Evolutionary conservation across 495 filamentous ascomycete species (phyloP).

Genomic region (Annulohypoxylon bovei): DNA sequence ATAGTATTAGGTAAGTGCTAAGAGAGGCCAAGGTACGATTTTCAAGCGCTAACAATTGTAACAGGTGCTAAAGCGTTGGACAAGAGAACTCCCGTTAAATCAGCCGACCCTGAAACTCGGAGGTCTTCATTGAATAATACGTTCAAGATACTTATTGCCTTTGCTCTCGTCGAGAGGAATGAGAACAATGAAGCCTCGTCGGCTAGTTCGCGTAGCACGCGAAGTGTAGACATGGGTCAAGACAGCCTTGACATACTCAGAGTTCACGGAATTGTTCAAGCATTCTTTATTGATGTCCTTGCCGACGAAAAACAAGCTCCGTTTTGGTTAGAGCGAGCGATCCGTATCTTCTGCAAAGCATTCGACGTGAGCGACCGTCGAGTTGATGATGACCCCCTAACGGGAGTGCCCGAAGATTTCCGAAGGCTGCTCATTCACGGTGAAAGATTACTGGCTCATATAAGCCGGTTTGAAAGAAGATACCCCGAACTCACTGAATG

Average conservation of each 20-base stretch:
- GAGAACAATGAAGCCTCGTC: conserved; percentile 59
- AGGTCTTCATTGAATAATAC: conserved; percentile 69
- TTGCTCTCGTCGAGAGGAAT: conserved; percentile 75
- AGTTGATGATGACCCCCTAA: conserved; percentile 63
- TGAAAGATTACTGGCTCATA: conserved; percentile 62
- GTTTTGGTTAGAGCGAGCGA: conserved; percentile 72
- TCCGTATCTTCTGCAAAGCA: conserved; percentile 67
- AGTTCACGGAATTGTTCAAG: conserved; percentile 82
- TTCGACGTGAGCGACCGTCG: conserved; percentile 69
- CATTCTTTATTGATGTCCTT: conserved; percentile 77
- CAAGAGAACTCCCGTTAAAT: conserved; percentile 65
- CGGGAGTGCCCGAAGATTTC: conserved; percentile 76
- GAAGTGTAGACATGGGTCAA: conserved; percentile 52
- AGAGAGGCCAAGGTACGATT: not conserved
- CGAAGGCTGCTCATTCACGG: conserved; percentile 76
- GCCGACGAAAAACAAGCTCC: conserved; percentile 64
- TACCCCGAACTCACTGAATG: conserved; percentile 49
- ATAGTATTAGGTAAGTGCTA: conserved; percentile 65
- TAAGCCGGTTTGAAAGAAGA: conserved; percentile 56
- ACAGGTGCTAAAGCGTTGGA: conserved; percentile 64
- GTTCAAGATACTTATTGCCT: conserved; percentile 71
- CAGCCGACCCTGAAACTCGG: conserved; percentile 58
- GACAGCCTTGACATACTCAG: conserved; percentile 75
- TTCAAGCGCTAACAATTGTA: conserved; percentile 8
- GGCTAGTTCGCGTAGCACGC: conserved; percentile 53